Base-by-base conservation (phyloP, 345 rosid genomes). In the Melaleuca quinquenervia region DNA sequence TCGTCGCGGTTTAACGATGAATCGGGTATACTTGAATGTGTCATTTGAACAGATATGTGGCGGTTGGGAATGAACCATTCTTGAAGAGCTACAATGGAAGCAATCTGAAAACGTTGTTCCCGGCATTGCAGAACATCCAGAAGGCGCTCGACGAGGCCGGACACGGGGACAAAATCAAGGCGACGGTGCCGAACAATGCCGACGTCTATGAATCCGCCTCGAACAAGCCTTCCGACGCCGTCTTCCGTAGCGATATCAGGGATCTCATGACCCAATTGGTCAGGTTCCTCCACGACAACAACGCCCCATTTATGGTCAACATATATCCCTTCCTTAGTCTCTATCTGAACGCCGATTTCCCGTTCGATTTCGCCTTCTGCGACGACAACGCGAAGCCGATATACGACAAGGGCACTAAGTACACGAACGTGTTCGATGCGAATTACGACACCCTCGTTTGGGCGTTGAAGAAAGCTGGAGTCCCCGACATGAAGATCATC, bases 1-100 rank as follows among this genome's bases (percentile, higher is more conserved):
- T 74, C 8, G 9, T 44, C 36, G n/a, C 16, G 16, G 24, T 53
- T 14, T 41, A 52, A 26, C 5, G n/a, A 5, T 26, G 50, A 50
- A 49, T 49, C 13, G 21, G 29, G 11, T 10, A 44, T 5, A n/a
- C 4, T 45, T 15, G 21, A 11, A 50, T 10, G 26, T 44, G 16
- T 48, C 64, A 5, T 78, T n/a, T 75, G 41, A 41, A 51, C 87
- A 96, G 99, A 82, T 94, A 96, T 16, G 99, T 97, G 14, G 96
- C 98, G 0, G 98, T 95, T 6, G 99, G 99, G 27, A 96, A 98
- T 36, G 98, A 98, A 82, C 98, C 99, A 7, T 95, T 98, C 88
- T 89, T 96, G 92, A 52, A 84, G 22, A 87, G 93, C 29, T 98
- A 94, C 95, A 93, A 94, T 5, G 94, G 92, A n/a, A 60, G 94